Base-by-base conservation (phyloP, 306 rosid species). In the Corylus heterophylla region DNA sequence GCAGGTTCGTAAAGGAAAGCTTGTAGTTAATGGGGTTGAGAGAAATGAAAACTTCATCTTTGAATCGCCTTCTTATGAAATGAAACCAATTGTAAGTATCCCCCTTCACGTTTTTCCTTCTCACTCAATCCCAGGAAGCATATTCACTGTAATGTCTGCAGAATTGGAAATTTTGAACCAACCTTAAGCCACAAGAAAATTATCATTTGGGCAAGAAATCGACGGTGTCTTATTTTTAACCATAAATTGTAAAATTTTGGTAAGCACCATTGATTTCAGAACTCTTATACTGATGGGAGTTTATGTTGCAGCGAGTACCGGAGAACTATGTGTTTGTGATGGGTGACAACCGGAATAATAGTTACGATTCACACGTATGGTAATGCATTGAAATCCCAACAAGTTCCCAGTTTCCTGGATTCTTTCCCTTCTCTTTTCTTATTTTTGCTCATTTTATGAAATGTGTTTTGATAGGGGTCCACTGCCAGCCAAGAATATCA, bases 281-380 rank as follows among this genome's bases (percentile, higher is more conserved):
- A 47, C 80, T 54, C 75, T 81, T 64, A 8, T 22, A 70, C 51
- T 74, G 61, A 78, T 77, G 25, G 52, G 8, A 80, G 17, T 54
- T 55, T 80, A 56, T 45, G 18, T 71, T 80, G 81, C 88, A 96
- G 99, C 89, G 83, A 50, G 98, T 96, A 48, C 98, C 99, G 5
- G 90, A 96, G 73, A 88, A 90, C 72, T 84, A 86, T 4, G 96
- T 96, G 10, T 95, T 96, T 81, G 99, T 93, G 86, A 96, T 96
- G 99, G 99, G 98, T 45, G 99, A 96, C 85, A 96, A 96, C 85
- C 93, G 99, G 80, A 96, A 96, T 74, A 96, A 96, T 88, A 93
- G 99, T 89, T 93, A 96, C 2, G 99, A 96, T 75, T 96, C 99
- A 27, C 99, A 93, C 77, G 96, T 93, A 70, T 96, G 99, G 99